These are phyloP conservation scores for Phytophthora brassicae DNA, from an alignment of 352 stramenopile genomes.

Conservation along the genomic window DNA sequence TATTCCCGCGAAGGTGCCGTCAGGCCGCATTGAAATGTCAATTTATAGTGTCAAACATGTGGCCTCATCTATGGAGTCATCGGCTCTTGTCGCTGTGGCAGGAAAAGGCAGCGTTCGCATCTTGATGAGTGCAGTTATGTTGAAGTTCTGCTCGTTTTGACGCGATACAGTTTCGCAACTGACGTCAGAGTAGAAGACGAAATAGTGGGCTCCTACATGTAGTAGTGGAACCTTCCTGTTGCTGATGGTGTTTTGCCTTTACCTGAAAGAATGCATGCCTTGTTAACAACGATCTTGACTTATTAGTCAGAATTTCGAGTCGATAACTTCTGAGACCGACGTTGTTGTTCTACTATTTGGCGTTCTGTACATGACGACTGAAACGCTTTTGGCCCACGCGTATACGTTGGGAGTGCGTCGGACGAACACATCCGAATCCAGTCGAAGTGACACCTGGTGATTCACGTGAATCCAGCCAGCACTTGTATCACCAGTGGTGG, in stretches of 20 bases:
- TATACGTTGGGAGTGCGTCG: neutral
- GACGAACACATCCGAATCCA: conserved; percentile 2
- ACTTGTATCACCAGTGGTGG: too few relatives aligned
- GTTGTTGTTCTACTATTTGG: too few relatives aligned
- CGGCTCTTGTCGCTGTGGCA: neutral
- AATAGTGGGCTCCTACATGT: too few relatives aligned
- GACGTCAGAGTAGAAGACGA: too few relatives aligned
- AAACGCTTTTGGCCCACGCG: neutral
- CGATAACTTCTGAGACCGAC: neutral
- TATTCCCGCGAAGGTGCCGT: too few relatives aligned
- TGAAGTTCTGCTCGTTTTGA: too few relatives aligned
- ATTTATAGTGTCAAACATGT: too few relatives aligned
- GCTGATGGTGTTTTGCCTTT: too few relatives aligned
- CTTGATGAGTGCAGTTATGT: too few relatives aligned
- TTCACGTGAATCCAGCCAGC: neutral
- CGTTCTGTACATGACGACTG: neutral
- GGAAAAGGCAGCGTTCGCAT: neutral
- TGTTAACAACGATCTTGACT: neutral
- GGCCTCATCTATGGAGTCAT: too few relatives aligned
- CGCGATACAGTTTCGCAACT: neutral
- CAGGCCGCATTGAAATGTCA: neutral
- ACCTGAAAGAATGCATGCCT: neutral
- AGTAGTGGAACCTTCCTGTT: too few relatives aligned
- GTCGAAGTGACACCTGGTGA: neutral
- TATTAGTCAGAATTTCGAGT: neutral